Conservation (phyloP, 352 stramenopile species). For the Elongisporangium undulatum region DNA sequence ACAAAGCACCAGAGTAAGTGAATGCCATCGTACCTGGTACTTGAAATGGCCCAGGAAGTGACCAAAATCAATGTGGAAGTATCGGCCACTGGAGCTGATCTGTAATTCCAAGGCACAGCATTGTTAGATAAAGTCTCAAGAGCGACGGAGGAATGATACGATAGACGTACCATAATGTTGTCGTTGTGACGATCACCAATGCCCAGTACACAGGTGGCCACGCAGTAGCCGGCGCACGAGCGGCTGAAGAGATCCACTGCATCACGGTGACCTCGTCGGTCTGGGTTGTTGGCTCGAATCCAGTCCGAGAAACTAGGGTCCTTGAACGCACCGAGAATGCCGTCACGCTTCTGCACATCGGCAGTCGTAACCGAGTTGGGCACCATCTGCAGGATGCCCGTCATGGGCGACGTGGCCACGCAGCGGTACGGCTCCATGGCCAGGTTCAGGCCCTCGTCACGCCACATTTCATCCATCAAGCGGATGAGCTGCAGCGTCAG, state of each 20-base stretch:
- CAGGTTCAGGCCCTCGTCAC: slow-evolving; percentile 87
- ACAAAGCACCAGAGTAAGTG: background rate
- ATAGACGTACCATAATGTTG: slow-evolving; percentile 93
- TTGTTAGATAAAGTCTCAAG: background rate
- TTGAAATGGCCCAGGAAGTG: slow-evolving; percentile 88
- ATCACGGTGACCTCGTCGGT: slow-evolving; percentile 49
- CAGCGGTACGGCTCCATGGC: slow-evolving; percentile 91
- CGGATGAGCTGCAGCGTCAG: slow-evolving; percentile 91
- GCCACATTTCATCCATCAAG: slow-evolving; percentile 93
- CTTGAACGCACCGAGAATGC: slow-evolving; percentile 81
- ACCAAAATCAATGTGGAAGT: slow-evolving; percentile 90
- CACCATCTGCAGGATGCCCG: slow-evolving; percentile 91
- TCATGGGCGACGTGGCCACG: slow-evolving; percentile 88
- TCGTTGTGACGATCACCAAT: slow-evolving; percentile 95
- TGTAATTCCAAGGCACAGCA: slow-evolving; percentile 9
- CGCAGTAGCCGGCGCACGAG: slow-evolving; percentile 90
- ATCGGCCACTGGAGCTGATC: slow-evolving; percentile 70
- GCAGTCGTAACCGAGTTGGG: slow-evolving; percentile 93
- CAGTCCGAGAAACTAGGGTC: slow-evolving; percentile 83
- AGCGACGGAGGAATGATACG: background rate
- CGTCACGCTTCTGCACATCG: slow-evolving; percentile 83
- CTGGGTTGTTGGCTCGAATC: slow-evolving; percentile 78
- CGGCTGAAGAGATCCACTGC: slow-evolving; percentile 86
- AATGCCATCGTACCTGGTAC: slow-evolving; percentile 50
- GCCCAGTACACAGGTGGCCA: slow-evolving; percentile 92